Evolutionary conservation across 2,329 filamentous ascomycete species (phyloP), one percentile per base, ranked within the genome.

Genomic region (Trichophaea hybrida): DNA sequence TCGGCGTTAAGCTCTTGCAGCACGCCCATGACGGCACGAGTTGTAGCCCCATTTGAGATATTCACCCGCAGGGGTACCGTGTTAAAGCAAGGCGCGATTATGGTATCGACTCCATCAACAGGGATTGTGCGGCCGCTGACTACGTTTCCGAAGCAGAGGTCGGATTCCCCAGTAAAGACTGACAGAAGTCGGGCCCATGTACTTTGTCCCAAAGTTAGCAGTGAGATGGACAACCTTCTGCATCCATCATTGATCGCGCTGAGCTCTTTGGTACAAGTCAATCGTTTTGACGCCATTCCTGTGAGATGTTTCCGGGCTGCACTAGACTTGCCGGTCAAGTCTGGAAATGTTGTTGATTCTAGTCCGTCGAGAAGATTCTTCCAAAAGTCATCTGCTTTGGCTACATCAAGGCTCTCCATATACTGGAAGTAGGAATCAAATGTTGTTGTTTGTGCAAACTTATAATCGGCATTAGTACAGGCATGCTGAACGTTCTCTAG

Each of bases 61-160:
- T 80, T 72, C 13, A 81, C 73, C 32, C 88, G 79, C 1, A 89
- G 69, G 0, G 90, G 88, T 10, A 95, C 73, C 0, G 90, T 94
- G 69, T 95, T 96, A 75, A 96, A 95, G 70, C 88, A 94, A 0
- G 90, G 90, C 0, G 87, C 88, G n/a, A 94, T 80, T 5, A 95
- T 78, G 3, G 77, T 75, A 40, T 90, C 82, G 8, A 91, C 75
- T 0, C 78, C 79, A 5, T 84, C 77, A 2, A 90, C 71, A 0
- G 80, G 73, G 7, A 87, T 69, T 0, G 82, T 84, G 6, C 90
- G 81, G 1, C 90, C 89, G 68, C 82, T 90, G 59, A 91, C 78
- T 1, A 96, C 84, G 67, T 88, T 93, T 0, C 91, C 90, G 68
- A 96, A 95, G 70, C 87, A 93, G 4, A 95, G 68, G 68, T 95